These are phyloP conservation scores for Metschnikowia arizonensis DNA, from an alignment of 805 yeast species.

Conservation along the genomic window DNA sequence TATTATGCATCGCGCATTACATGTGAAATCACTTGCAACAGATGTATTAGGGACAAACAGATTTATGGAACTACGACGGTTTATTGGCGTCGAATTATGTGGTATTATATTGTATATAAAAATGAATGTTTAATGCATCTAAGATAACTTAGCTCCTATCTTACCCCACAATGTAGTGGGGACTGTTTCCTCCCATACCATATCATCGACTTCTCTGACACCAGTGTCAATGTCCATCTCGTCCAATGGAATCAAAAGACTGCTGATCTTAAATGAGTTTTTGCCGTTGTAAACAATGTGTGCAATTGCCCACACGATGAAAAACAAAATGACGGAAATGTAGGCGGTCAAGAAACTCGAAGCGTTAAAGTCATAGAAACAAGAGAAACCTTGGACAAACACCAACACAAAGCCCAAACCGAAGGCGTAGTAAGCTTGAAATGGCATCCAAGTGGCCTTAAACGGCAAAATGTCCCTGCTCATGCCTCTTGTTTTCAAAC, in stretches of 20 bases:
- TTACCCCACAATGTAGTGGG: slow-evolving; percentile 51
- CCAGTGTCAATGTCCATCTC: slow-evolving; percentile 69
- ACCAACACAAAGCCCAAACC: slow-evolving; percentile 51
- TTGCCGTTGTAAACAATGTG: slow-evolving; percentile 49
- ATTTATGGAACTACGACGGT: no score
- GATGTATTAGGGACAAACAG: no score
- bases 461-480: slow-evolving; percentile 68
- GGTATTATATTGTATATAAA: neutral
- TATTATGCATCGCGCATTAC: neutral
- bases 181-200: slow-evolving; percentile 50
- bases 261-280: slow-evolving; percentile 30
- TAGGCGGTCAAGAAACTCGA: slow-evolving; percentile 65
- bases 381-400: slow-evolving; percentile 68
- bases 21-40: neutral
- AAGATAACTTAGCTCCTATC: slow-evolving; percentile 40
- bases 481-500: slow-evolving; percentile 58
- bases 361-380: slow-evolving; percentile 54
- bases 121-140: neutral
- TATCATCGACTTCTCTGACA: slow-evolving; percentile 58
- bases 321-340: slow-evolving; percentile 61
- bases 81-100: neutral
- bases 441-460: slow-evolving; percentile 71
- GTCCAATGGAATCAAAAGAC: slow-evolving; percentile 46
- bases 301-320: slow-evolving; percentile 50
- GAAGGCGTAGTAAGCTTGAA: slow-evolving; percentile 58